Conservation (phyloP, 1,284 basidiomycete species). For the Ceratobasidium sp. region DNA sequence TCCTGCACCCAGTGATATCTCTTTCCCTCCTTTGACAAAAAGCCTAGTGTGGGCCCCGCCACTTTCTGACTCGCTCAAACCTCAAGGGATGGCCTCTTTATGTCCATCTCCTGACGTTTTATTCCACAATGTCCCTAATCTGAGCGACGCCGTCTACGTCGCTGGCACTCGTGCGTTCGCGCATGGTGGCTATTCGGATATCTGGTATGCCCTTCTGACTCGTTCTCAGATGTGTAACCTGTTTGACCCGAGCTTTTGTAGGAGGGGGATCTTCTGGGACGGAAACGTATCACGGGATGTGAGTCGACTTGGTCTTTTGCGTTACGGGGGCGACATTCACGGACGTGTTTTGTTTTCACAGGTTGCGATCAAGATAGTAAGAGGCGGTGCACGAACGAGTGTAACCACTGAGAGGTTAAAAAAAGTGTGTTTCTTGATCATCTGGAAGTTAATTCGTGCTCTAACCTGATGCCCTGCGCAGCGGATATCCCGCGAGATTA, state of each 20-base stretch:
- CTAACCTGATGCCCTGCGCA: not conserved
- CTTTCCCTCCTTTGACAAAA: no score
- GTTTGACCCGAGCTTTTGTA: not conserved
- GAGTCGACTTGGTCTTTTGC: not conserved
- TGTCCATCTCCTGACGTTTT: constrained; percentile 19
- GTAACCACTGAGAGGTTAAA: constrained; percentile 8
- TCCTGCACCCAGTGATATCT: no score
- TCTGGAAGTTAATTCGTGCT: no score
- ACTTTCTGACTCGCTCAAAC: no score
- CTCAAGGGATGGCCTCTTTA: not conserved
- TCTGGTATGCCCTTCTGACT: constrained; percentile 22
- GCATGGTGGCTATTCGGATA: constrained; percentile 30
- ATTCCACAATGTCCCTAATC: constrained; percentile 15
- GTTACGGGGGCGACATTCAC: not conserved
- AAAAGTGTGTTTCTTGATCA: not conserved
- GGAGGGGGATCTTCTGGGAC: not conserved
- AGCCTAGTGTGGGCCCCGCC: no score
- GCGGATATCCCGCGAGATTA: constrained; percentile 26
- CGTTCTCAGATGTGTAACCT: no score
- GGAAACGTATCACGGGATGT: not conserved
- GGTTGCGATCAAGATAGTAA: constrained; percentile 35
- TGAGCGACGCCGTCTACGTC: not conserved
- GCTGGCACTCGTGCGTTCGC: constrained; percentile 9
- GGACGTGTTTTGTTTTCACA: constrained; percentile 6
- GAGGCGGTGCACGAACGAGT: not conserved